Evolutionary conservation across 176 grass and related monocot genomes (phyloP), one percentile per base, ranked within the genome.

Genomic region (Areca catechu): DNA sequence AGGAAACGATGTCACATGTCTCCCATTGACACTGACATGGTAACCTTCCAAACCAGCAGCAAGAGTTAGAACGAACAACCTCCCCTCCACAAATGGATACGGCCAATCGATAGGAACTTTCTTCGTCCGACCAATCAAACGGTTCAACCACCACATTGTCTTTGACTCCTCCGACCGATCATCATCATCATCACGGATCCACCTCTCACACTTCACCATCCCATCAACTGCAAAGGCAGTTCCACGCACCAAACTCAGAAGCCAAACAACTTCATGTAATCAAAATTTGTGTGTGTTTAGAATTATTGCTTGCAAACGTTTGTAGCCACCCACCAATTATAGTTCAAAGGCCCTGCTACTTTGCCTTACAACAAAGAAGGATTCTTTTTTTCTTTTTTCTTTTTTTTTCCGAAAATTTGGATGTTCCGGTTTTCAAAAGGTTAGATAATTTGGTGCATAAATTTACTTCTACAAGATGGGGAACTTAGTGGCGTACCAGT

Each of bases 11-110:
- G 94, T 83, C 48, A 93, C 69, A 30, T 93, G 94, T 19, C 88
- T 66, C 0, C 94, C 94, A 22, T 88, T 88, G 48, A 98, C 84
- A 74, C 83, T 93, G 7, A 93, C 76, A 80, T 98, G 94, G 57
- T 89, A 98, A 63, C 94, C 94, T 70, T 98, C 94, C 37, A 98
- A 77, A 25, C 94, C 94, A 64, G 94, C 88, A 34, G 72, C 89
- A 6, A 98, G 76, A 23, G 94, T 98, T 19, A 98, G 76, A 88
- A 93, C 76, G 80, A 98, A 98, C 62, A 93, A 53, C 53, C 76
- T 86, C 50, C 80, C 81, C 74, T 98, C 88, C 15, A 75, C 75
- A 50, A 98, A 98, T 43, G 94, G 94, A 66, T 83, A 98, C 3
- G 88, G 84, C 94, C 94, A 98, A 78, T 92, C 81, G 23, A 88